Evolutionary conservation across 129 eudicot species (phyloP), one percentile per base, ranked within the genome.

Genomic region (Logfia minima): DNA sequence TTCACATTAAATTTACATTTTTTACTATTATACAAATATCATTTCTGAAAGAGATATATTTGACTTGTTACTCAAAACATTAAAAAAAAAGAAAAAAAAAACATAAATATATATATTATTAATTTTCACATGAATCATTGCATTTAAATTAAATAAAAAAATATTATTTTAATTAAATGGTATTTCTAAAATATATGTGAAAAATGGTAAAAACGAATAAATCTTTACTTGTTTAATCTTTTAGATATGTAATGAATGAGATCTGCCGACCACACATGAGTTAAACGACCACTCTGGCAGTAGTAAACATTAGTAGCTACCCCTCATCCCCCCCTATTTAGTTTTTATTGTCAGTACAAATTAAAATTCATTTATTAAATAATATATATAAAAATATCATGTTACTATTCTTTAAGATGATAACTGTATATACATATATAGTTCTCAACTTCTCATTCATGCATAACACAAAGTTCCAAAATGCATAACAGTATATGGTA

Each of bases 231-330:
- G 23, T 55, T 3, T 55, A 8, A n/a, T 18, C n/a, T 3, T 55
- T 18, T 63, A 23, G 68, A 63, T 22, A 19, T 23, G 78, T 63
- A 72, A 79, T 79, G 67, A 65, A 74, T 73, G 79, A 66, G 74
- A 18, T 56, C 59, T 80, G 45, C 75, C 83, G 68, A 73, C 78
- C 79, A 26, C 53, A 70, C 63, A 80, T 66, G 79, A 80, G 84
- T 56, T 66, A 80, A 74, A 66, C 79, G 29, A 80, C 79, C 52
- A 65, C 74, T 72, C 78, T 79, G 74, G 73, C 58, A 35, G 72
- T 26, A 56, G 69, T 74, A 80, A 74, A 64, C 78, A 69, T 59
- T 43, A 69, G 51, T 62, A 78, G 68, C 82, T 70, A 70, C 82
- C 76, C 39, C 82, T 66, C 75, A 35, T 69, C 60, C 39, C 17